phyloP scores from a whole-genome alignment of 2,329 filamentous ascomycete genomes.

The Arthrobotrys conoides region DNA sequence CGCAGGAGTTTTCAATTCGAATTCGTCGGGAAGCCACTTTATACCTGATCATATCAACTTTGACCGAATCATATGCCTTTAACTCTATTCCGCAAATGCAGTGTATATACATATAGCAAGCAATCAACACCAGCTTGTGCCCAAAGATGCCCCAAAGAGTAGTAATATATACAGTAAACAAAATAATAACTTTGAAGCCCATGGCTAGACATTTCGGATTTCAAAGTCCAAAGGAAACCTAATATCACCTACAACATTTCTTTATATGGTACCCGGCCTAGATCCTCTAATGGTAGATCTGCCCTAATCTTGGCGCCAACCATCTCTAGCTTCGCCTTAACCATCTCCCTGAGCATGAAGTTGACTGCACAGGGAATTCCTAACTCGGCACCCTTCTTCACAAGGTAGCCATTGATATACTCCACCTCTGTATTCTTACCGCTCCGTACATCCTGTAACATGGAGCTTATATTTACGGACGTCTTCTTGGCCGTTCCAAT shows the following conservation, averaged over 20 bases:
- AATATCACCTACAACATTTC: constrained; percentile 10
- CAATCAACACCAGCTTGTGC: constrained; percentile 5
- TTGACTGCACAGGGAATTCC: constrained; percentile 82
- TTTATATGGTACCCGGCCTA: constrained; percentile 18
- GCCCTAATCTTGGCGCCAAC: constrained; percentile 62
- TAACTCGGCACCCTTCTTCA: constrained; percentile 78
- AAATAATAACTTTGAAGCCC: background rate
- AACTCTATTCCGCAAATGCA: constrained; percentile 3
- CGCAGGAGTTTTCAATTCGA: background rate
- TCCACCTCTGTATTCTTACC: constrained; percentile 81
- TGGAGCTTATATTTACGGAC: constrained; percentile 70
- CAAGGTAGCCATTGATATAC: constrained; percentile 90
- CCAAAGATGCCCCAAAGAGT: constrained; percentile 5
- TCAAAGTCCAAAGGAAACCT: background rate
- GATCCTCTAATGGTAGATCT: constrained; percentile 44
- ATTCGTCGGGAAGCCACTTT: background rate
- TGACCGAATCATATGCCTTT: background rate
- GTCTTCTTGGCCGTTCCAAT: constrained; percentile 64
- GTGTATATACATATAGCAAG: constrained; percentile 25
- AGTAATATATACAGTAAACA: constrained; percentile 22
- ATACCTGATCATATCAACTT: background rate
- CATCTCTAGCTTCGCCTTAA: constrained; percentile 77
- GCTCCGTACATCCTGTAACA: constrained; percentile 76
- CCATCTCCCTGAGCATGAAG: constrained; percentile 78
- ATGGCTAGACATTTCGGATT: background rate